phyloP scores from a whole-genome alignment of 2,329 filamentous ascomycete genomes.

The Sphaerostilbella broomeana region DNA sequence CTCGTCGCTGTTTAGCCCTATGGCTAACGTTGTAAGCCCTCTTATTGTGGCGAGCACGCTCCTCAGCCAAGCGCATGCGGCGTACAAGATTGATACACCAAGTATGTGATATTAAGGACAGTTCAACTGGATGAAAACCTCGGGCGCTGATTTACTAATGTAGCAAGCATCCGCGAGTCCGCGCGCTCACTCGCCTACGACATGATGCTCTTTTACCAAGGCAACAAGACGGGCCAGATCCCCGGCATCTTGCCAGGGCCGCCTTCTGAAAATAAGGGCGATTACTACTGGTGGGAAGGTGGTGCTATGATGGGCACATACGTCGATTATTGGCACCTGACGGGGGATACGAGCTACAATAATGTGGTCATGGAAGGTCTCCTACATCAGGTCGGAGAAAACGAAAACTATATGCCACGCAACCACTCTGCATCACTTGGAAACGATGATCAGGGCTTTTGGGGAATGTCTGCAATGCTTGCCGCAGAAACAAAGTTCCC shows the following conservation, averaged over 20 bases:
- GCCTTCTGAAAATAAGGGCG: constrained; percentile 37
- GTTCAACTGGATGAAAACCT: no score
- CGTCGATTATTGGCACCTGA: constrained; percentile 64
- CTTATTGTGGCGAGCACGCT: constrained; percentile 6
- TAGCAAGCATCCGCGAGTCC: constrained; percentile 41
- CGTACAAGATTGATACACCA: constrained; percentile 26
- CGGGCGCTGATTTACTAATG: no score
- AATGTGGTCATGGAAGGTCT: constrained; percentile 49
- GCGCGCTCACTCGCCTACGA: constrained; percentile 45
- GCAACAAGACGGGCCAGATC: constrained; percentile 44
- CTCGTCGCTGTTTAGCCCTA: neutral
- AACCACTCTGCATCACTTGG: constrained; percentile 55
- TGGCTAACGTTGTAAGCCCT: constrained; percentile 2
- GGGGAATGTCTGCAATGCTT: constrained; percentile 61
- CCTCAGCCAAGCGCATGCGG: constrained; percentile 15
- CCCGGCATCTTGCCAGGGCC: constrained; percentile 53
- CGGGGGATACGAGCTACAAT: constrained; percentile 59
- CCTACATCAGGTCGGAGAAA: constrained; percentile 51
- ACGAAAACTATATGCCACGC: constrained; percentile 51
- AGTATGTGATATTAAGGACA: no score
- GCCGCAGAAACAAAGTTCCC: constrained; percentile 60
- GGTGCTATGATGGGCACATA: constrained; percentile 62
- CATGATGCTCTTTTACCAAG: constrained; percentile 44
- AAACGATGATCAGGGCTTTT: constrained; percentile 67
- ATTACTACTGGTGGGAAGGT: constrained; percentile 72